Percentiles rank a stretch among this genome's conserved stretches.
phyloP scores from a whole-genome alignment of 441 rosid genomes.

The Kokia cookei region DNA sequence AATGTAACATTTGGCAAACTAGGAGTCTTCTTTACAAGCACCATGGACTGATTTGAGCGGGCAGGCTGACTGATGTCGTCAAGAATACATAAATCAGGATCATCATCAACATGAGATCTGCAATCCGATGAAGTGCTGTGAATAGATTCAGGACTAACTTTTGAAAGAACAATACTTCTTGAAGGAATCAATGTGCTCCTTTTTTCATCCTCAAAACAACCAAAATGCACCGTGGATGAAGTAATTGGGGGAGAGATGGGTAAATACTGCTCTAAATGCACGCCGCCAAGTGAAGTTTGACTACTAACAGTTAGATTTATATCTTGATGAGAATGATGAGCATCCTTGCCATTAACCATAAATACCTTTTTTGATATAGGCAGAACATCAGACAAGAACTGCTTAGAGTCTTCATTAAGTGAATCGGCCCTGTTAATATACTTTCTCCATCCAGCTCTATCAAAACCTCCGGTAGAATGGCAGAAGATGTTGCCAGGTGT shows the following conservation, averaged over 20 bases:
- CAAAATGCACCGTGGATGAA: constrained; percentile 23
- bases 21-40: constrained; percentile 18
- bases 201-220: constrained; percentile 26
- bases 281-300: constrained; percentile 13
- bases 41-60: constrained; percentile 20
- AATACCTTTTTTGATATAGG: constrained; percentile 18
- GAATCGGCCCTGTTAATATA: constrained; percentile 16
- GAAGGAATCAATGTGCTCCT: constrained; percentile 27
- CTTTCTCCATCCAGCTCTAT: constrained; percentile 12
- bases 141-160: constrained; percentile 59
- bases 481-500: constrained; percentile 21
- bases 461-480: constrained; percentile 24
- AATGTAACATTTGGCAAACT: constrained; percentile 21
- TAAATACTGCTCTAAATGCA: constrained; percentile 23
- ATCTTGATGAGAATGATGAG: constrained; percentile 22
- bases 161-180: constrained; percentile 33
- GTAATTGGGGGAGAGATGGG: constrained; percentile 24
- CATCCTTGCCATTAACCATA: constrained; percentile 13
- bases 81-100: constrained; percentile 71
- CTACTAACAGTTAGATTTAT: constrained; percentile 19
- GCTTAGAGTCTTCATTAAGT: constrained; percentile 24
- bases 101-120: constrained; percentile 54
- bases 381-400: constrained; percentile 20
- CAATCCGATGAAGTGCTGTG: constrained; percentile 60
- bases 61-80: constrained; percentile 70